Evolutionary conservation across 2,329 filamentous ascomycete species (phyloP).

Genomic region (Aspergillus japonicus): DNA sequence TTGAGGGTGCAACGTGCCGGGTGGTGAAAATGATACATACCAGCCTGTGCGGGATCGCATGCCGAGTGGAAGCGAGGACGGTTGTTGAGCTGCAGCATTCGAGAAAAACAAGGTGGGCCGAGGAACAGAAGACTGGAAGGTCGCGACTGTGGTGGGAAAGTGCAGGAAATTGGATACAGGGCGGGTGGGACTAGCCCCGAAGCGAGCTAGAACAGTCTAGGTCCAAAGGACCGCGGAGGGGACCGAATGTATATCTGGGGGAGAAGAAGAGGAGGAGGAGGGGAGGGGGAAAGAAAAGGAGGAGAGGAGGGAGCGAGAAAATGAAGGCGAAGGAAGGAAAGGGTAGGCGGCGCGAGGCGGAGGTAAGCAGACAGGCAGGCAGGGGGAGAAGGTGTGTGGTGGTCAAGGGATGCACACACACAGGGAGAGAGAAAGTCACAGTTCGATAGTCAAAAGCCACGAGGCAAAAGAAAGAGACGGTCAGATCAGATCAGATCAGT

Average conservation of each 20-base stretch:
- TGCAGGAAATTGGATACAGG: conserved; percentile 5
- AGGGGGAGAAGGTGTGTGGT: background rate
- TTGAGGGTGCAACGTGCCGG: background rate
- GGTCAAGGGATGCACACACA: background rate
- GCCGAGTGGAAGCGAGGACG: conserved; percentile 28
- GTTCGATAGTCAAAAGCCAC: too few relatives aligned
- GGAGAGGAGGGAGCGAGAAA: background rate
- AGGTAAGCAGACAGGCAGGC: background rate
- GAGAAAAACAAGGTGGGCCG: conserved; percentile 12
- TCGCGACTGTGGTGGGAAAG: conserved; percentile 4
- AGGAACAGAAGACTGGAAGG: conserved; percentile 1
- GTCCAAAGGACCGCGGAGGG: conserved; percentile 3
- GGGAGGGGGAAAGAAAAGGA: background rate
- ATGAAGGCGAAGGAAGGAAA: conserved; percentile 2
- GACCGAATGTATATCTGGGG: conserved; percentile 6
- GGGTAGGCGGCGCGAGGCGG: background rate
- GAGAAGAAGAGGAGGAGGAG: conserved; percentile 1
- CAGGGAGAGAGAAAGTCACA: too few relatives aligned
- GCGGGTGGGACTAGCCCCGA: conserved; percentile 16
- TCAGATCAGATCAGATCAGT: too few relatives aligned
- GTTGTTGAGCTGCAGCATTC: conserved; percentile 28
- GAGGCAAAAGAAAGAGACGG: too few relatives aligned
- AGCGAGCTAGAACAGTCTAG: conserved; percentile 8
- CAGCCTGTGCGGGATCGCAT: conserved; percentile 48
- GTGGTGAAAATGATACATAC: conserved; percentile 26